These are phyloP conservation scores for Ogataea methanolica DNA, from an alignment of 805 yeast species.

Conservation along the genomic window DNA sequence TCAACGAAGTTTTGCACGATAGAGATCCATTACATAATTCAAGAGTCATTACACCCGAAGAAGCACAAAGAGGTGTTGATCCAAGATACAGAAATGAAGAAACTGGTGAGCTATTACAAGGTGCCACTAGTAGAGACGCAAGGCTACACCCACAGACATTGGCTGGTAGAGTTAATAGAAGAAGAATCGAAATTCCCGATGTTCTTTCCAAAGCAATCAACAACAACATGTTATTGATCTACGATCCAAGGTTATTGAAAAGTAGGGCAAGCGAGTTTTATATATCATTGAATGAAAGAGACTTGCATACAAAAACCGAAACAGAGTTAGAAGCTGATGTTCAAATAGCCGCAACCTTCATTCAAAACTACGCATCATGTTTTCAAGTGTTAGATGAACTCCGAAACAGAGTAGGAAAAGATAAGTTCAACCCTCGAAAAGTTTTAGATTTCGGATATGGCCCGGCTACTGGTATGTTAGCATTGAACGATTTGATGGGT, in stretches of 20 bases:
- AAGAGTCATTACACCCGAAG: slow-evolving; percentile 35
- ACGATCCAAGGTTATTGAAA: slow-evolving; percentile 61
- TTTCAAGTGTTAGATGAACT: slow-evolving; percentile 66
- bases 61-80: slow-evolving; percentile 28
- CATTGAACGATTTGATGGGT: slow-evolving; percentile 79
- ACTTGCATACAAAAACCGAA: slow-evolving; percentile 40
- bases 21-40: slow-evolving; percentile 27
- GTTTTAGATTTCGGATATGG: slow-evolving; percentile 84
- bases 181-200: slow-evolving; percentile 51
- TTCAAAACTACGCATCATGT: slow-evolving; percentile 74
- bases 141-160: slow-evolving; percentile 57
- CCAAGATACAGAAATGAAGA: slow-evolving; percentile 29
- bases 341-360: slow-evolving; percentile 71
- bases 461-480: slow-evolving; percentile 89
- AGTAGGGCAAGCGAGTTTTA: slow-evolving; percentile 43
- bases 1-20: slow-evolving; percentile 33
- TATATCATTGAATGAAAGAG: slow-evolving; percentile 41
- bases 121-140: slow-evolving; percentile 43
- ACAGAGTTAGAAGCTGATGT: slow-evolving; percentile 63
- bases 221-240: slow-evolving; percentile 55
- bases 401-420: slow-evolving; percentile 46
- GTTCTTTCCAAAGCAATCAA: slow-evolving; percentile 54
- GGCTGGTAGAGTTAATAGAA: slow-evolving; percentile 48
- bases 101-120: slow-evolving; percentile 31
- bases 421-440: slow-evolving; percentile 54